Percentiles rank a stretch among this genome's conserved stretches.
These are phyloP conservation scores for Theobroma grandiflorum DNA, from an alignment of 441 rosid species.

Conservation along the genomic window DNA sequence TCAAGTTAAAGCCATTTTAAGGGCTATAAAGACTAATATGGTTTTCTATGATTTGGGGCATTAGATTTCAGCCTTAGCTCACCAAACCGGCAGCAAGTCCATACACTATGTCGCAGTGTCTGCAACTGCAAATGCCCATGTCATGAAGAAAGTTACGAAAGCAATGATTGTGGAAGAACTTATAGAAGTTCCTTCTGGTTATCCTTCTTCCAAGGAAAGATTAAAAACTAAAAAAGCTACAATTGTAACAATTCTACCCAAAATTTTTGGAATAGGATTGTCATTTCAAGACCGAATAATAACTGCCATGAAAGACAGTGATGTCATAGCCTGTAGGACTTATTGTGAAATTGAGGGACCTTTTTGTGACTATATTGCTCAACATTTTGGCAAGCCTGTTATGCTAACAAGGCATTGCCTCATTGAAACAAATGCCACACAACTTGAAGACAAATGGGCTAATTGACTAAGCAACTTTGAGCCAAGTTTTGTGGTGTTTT, in stretches of 20 bases:
- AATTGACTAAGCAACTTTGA: slow-evolving; percentile 51
- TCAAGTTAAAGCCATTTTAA: slow-evolving; percentile 45
- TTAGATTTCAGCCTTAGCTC: slow-evolving; percentile 56
- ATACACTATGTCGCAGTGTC: slow-evolving; percentile 44
- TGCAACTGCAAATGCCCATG: slow-evolving; percentile 48
- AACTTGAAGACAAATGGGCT: slow-evolving; percentile 31
- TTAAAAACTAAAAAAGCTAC: slow-evolving; percentile 45
- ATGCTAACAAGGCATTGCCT: slow-evolving; percentile 56
- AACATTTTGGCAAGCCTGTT: slow-evolving; percentile 46
- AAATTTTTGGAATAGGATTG: too few species aligned
- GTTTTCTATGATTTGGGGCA: slow-evolving; percentile 55
- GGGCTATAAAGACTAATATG: slow-evolving; percentile 36
- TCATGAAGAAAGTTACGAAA: not conserved
- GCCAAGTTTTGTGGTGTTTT: slow-evolving; percentile 49
- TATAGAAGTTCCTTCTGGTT: slow-evolving; percentile 43
- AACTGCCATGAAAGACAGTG: too few species aligned
- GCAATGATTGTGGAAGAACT: not conserved
- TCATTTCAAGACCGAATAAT: too few species aligned
- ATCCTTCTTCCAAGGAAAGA: slow-evolving; percentile 49
- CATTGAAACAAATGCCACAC: slow-evolving; percentile 30
- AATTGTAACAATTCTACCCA: slow-evolving; percentile 26
- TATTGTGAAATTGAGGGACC: slow-evolving; percentile 58
- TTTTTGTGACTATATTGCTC: slow-evolving; percentile 51
- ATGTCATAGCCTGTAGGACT: slow-evolving; percentile 60
- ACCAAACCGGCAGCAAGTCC: slow-evolving; percentile 47